Evolutionary conservation across 495 filamentous ascomycete species (phyloP), one percentile per base, ranked within the genome.

Genomic region (Penicillium subrubescens): DNA sequence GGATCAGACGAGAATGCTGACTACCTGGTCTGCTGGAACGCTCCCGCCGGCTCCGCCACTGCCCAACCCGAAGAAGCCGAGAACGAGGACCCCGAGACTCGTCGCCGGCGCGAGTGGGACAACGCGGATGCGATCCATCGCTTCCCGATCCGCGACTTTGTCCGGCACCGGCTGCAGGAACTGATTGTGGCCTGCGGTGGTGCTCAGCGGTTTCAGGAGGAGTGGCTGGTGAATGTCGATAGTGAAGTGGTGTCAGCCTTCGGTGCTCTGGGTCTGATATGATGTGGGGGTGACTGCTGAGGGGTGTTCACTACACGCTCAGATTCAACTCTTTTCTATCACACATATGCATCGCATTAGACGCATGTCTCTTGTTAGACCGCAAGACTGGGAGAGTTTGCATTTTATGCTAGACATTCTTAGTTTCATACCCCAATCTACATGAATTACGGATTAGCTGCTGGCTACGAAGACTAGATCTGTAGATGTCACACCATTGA

Each of bases 181-280:
- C 78, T 90, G n/a, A 85, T 97, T 61, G 78, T 77, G 60, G 77
- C 82, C 5, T 85, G 82, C 62, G 94, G 94, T 5, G 93, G 94
- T 2, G 84, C 87, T 56, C 83, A 89, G 69, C 80, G 75, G 17
- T 97, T 97, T 75, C 83, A 89, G 75, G 82, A 86, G 50, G 83
- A 91, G 50, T 97, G 90, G 90, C 75, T 91, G n/a, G 82, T 83
- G n/a, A 92, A 96, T 79, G 92, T 97, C 37, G 95, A 98, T 77
- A 79, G 82, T 46, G 88, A 96, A 46, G 91, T 98, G 3, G 66
- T 97, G 59, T 71, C 71, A 19, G 87, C 83, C 1, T 99, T 97
- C 76, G 79, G 75, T 34, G 82, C 80, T 31, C 69, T 89, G 70
- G 82, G 81, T 7, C 60, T 87, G 60, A 63, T 70, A n/a, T 67